A percentile compares a stretch with the other conserved stretches of the same genome.
Conservation (phyloP, 192 early-diverging fungal species). For the Lunasporangiospora selenospora region DNA sequence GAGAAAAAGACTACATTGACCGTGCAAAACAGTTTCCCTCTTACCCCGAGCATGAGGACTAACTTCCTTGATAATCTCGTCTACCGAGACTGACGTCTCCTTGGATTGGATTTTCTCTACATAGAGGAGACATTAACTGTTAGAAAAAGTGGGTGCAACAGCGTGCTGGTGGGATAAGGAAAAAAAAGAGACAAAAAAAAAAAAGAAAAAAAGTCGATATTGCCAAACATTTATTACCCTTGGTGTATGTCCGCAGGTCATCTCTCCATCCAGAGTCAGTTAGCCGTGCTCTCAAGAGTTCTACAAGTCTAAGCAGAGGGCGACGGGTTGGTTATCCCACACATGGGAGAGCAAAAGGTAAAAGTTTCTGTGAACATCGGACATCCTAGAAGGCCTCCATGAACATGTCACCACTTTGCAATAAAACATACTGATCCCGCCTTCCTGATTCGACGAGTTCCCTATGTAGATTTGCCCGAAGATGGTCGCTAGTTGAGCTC, state of each 20-base stretch:
- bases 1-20: background rate
- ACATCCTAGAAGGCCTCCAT: too few species aligned
- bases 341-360: background rate
- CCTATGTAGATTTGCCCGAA: constrained; percentile 36
- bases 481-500: constrained; percentile 39
- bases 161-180: too few species aligned
- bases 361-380: background rate
- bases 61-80: constrained; percentile 43
- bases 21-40: background rate
- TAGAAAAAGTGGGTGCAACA: too few species aligned
- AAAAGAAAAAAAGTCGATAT: too few species aligned
- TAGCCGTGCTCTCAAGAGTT: constrained; percentile 22
- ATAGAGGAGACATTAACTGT: too few species aligned
- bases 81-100: constrained; percentile 24
- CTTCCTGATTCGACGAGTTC: constrained; percentile 47
- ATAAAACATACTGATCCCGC: constrained; percentile 46
- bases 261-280: constrained; percentile 45
- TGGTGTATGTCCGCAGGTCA: constrained; percentile 30
- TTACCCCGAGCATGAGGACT: constrained; percentile 38
- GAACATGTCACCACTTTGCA: too few species aligned
- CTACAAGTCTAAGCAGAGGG: constrained; percentile 12
- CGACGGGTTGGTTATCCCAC: too few species aligned
- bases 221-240: too few species aligned
- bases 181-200: too few species aligned
- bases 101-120: constrained; percentile 32